phyloP scores from a whole-genome alignment of 2,329 filamentous ascomycete species.

The Onygenales sp. region DNA sequence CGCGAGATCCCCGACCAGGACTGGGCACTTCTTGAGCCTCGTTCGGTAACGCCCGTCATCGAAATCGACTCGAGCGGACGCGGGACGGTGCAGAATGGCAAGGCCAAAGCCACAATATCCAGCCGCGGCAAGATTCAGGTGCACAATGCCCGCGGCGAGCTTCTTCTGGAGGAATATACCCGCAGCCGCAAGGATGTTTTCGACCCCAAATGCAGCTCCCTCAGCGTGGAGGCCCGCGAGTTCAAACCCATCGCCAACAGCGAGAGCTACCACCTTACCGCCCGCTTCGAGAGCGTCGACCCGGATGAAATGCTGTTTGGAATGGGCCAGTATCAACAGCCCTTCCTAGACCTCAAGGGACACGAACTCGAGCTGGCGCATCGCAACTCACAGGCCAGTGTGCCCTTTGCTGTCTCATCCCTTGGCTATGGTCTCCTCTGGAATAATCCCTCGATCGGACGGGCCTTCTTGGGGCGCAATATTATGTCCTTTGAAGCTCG shows the following conservation, averaged over 20 bases:
- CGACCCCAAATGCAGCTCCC: conserved; percentile 46
- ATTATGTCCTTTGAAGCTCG: conserved; percentile 48
- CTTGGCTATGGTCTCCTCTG: conserved; percentile 51
- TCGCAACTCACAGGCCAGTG: conserved; percentile 51
- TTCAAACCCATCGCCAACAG: conserved; percentile 41
- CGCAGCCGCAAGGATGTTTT: conserved; percentile 35
- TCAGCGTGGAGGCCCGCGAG: conserved; percentile 44
- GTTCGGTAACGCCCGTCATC: not conserved
- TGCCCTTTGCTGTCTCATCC: conserved; percentile 48
- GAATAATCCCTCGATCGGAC: conserved; percentile 51
- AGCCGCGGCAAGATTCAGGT: conserved; percentile 38
- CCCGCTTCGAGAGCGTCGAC: conserved; percentile 43
- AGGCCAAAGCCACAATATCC: conserved; percentile 32
- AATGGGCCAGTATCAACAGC: conserved; percentile 56
- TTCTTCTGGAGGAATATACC: conserved; percentile 40
- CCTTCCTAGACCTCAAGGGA: conserved; percentile 48
- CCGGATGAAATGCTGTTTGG: conserved; percentile 50
- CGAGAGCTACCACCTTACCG: conserved; percentile 41
- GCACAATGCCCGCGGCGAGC: conserved; percentile 23
- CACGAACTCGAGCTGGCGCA: conserved; percentile 51
- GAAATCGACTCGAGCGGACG: not conserved
- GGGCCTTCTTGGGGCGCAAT: conserved; percentile 48
- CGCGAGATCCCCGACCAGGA: conserved; percentile 10
- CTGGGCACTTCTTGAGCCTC: conserved; percentile 10
- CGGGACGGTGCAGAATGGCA: conserved; percentile 31